Base-by-base conservation (phyloP, 2,329 filamentous ascomycete genomes). In the Fusarium drepaniforme region DNA sequence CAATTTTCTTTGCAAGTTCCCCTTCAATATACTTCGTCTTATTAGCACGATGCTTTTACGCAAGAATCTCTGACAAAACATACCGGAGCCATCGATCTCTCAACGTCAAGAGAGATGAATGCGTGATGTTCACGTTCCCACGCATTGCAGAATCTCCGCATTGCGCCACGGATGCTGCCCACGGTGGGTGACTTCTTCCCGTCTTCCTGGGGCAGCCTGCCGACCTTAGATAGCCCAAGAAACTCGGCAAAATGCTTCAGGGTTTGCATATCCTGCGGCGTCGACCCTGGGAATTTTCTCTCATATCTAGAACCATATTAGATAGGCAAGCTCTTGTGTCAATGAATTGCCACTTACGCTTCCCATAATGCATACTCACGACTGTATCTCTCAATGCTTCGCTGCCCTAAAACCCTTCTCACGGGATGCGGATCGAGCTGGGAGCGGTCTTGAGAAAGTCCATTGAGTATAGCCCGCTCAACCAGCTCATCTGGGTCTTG, bases 21-120 rank as follows among this genome's bases (percentile, higher is more conserved):
- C 46, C 61, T 64, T 64, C 35, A 56, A 64, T 64, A 33, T 56
- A 64, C 61, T 64, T 8, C 3, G n/a, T 33, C 25, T 51, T 15
- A 16, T 28, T 13, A 51, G 9, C 16, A 28, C 28, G 12, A 25
- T 28, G 25, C 6, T 12, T 51, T 25, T 30, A 51, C 13, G 23
- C 6, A 30, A 18, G 12, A 60, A 30, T 44, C 57, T 30, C 28
- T 21, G 7, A 18, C 5, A 30, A 8, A 6, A 40, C 33, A 13
- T 53, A 64, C 44, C 18, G 33, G 44, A 13, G 44, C 61, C 33
- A 64, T 64, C 15, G 44, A 64, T 5, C 4, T 13, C 11, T 16
- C 40, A 51, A 64, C 35, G 2, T 37, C 61, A 9, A 30, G 9
- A 13, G 21, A 13, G 30, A 64, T 56, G 8, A 8, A n/a, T 9